These are phyloP conservation scores for Solanum chaucha DNA, from an alignment of 257 asterid species.

Conservation along the genomic window DNA sequence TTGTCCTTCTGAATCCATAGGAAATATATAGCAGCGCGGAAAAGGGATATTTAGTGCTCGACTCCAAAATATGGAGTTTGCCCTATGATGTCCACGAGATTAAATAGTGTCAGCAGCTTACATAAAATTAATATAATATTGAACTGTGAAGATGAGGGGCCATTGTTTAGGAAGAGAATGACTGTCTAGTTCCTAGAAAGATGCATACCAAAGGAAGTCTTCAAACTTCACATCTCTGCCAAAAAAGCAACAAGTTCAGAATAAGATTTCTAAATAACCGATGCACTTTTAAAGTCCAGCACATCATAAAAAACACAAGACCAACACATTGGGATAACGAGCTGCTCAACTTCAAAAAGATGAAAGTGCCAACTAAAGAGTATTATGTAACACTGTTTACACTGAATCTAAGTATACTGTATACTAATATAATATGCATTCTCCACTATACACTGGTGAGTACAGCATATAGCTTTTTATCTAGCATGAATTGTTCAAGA, in stretches of 20 bases:
- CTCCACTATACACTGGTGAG: not conserved
- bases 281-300: not conserved
- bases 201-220: slow-evolving; percentile 84
- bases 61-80: slow-evolving; percentile 93
- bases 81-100: slow-evolving; percentile 40
- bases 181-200: slow-evolving; percentile 3
- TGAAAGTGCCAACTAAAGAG: not conserved
- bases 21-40: slow-evolving; percentile 47
- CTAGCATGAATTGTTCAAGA: not conserved
- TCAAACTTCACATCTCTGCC: slow-evolving; percentile 72
- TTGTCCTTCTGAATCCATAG: slow-evolving; percentile 26
- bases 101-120: slow-evolving; percentile 9
- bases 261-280: not conserved
- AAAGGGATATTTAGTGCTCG: slow-evolving; percentile 88
- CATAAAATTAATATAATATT: not conserved
- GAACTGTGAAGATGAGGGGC: not conserved
- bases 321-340: not conserved
- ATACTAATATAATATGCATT: not conserved
- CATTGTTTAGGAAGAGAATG: not conserved
- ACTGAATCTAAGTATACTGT: not conserved
- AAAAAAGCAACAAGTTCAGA: slow-evolving; percentile 22
- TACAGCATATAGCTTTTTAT: not conserved
- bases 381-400: not conserved
- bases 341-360: not conserved
- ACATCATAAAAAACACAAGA: not conserved